These are phyloP conservation scores for Puccinia hordei DNA, from an alignment of 1,284 basidiomycete genomes.

Conservation along the genomic window DNA sequence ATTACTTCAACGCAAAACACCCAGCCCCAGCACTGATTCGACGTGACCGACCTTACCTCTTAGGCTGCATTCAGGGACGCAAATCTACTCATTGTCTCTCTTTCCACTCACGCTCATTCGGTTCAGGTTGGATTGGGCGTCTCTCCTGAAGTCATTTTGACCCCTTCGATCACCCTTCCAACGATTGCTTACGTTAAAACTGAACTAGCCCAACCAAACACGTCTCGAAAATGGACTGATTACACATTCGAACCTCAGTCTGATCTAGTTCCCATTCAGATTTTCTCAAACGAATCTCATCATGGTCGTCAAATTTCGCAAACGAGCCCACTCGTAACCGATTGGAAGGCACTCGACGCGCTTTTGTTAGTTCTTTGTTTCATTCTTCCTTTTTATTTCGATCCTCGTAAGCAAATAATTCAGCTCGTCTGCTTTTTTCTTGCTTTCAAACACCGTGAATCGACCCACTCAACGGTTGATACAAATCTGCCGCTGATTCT, in stretches of 20 bases:
- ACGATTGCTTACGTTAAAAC: conserved; percentile 34
- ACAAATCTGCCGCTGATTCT: neutral
- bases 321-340: conserved; percentile 14
- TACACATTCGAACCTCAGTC: conserved; percentile 32
- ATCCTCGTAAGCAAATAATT: neutral
- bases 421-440: too few relatives aligned
- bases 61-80: conserved; percentile 44
- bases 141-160: conserved; percentile 43
- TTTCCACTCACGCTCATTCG: conserved; percentile 38
- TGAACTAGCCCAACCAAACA: conserved; percentile 19
- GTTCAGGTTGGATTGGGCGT: conserved; percentile 45
- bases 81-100: conserved; percentile 40
- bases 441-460: too few relatives aligned
- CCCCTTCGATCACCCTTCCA: conserved; percentile 22
- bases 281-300: conserved; percentile 52
- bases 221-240: conserved; percentile 27
- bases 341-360: conserved; percentile 47
- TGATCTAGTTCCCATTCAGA: conserved; percentile 51
- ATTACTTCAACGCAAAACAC: too few relatives aligned
- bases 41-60: too few relatives aligned
- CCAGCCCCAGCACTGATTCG: too few relatives aligned
- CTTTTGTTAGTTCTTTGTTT: conserved; percentile 36
- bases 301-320: conserved; percentile 34
- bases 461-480: neutral
- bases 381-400: conserved; percentile 55